Base-by-base conservation (phyloP, 768 basidiomycete species). In the Leccinum obscurum region DNA sequence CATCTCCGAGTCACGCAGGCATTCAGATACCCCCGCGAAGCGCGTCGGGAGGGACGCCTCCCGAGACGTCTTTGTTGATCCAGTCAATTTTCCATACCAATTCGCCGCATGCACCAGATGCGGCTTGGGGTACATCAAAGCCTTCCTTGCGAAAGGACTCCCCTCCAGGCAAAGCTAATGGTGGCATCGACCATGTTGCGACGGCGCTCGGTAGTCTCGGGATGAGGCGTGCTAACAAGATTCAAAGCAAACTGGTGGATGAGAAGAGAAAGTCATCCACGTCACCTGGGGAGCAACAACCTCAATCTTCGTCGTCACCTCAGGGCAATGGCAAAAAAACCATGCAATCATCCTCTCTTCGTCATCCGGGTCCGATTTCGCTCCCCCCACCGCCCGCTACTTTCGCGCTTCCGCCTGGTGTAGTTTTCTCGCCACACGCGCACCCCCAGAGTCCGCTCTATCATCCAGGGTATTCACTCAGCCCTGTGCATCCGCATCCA, bases 311-410 rank as follows among this genome's bases (percentile, higher is more conserved):
- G 11, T 52, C 69, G 32, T 48, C 63, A 22, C 2, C 54, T 52
- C 70, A 64, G n/a, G 50, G 56, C 0, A 57, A 65, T 13, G 55
- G 60, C 48, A 63, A 63, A 61, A 69, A 63, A 54, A 44, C 64
- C 3, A 30, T 59, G 4, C 67, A 70, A 24, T 59, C 70, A 26
- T 62, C 62, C 48, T 77, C 78, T 58, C 79, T 78, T 41, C 80
- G 85, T 51, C 89, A 88, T 63, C 90, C 90, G 1, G 89, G 88
- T 1, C 85, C 84, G 2, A 91, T 92, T 54, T 73, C 85, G 2
- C 80, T 88, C 32, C 91, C 86, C 32, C 89, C 86, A 1, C 85
- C 86, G 1, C 85, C 81, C 1, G 81, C 78, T 24, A 69, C 76
- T 15, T 79, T 80, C 32, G 73, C 78, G 4, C 80, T 82, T 60